phyloP scores from a whole-genome alignment of 192 early-diverging fungal genomes.

The Funneliformis mosseae region DNA sequence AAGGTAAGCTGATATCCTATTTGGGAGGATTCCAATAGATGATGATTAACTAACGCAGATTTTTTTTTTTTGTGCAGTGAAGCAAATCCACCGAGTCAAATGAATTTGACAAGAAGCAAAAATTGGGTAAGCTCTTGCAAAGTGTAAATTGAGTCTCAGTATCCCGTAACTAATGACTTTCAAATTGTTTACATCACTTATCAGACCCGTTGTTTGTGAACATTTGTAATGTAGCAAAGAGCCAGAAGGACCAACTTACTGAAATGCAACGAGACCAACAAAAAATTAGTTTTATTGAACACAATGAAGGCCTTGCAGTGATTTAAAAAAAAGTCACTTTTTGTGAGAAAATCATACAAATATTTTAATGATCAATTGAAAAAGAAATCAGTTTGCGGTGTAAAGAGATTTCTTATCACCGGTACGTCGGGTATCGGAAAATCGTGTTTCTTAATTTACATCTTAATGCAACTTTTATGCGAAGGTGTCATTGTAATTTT shows the following conservation, averaged over 20 bases:
- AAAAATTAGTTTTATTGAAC: background rate
- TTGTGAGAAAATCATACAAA: slow-evolving; percentile 1
- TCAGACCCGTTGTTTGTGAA: background rate
- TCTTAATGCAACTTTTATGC: background rate
- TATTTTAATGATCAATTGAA: background rate
- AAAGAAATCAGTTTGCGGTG: background rate
- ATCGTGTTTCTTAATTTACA: background rate
- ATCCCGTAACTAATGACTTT: slow-evolving; percentile 8
- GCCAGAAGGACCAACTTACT: background rate
- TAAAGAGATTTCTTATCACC: background rate
- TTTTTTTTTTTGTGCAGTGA: background rate
- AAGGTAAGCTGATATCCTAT: no score
- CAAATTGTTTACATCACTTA: background rate
- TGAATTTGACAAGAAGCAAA: background rate
- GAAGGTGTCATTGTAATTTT: background rate
- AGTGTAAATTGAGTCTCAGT: background rate
- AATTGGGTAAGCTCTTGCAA: background rate
- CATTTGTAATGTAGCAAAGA: background rate
- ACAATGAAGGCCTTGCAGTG: background rate
- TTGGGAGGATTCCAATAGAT: no score
- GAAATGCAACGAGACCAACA: background rate
- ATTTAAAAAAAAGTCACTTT: background rate
- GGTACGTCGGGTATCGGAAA: background rate
- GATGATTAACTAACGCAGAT: no score
- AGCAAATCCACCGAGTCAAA: background rate